Conservation (phyloP, 805 yeast species). For the Wickerhamiella slavikovae region DNA sequence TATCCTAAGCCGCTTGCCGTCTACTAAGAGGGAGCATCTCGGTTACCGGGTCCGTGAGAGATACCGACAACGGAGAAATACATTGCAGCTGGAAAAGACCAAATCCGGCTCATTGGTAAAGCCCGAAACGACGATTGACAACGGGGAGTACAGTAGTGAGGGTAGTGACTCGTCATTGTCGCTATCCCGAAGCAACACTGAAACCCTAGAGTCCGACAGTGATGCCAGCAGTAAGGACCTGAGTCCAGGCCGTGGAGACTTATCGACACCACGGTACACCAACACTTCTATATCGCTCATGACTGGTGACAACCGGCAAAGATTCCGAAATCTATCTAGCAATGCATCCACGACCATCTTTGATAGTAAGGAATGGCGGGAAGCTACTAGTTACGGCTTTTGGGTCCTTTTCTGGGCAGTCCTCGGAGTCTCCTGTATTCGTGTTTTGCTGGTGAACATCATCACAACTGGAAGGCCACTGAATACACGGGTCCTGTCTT, state of each 20-base stretch:
- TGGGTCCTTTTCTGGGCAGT: slow-evolving; percentile 34
- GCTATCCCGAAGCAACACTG: no score
- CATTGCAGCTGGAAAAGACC: no score
- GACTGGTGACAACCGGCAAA: no score
- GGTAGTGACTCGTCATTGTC: no score
- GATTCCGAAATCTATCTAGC: slow-evolving; percentile 9
- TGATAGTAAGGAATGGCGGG: slow-evolving; percentile 13
- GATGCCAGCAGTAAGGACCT: not conserved
- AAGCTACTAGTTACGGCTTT: slow-evolving; percentile 44
- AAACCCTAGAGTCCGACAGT: no score
- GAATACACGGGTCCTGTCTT: slow-evolving; percentile 32
- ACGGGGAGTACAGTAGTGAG: no score
- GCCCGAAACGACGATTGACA: no score
- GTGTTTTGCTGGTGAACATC: slow-evolving; percentile 33
- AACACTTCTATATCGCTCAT: no score
- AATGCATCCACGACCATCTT: slow-evolving; percentile 12
- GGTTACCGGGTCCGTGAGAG: not conserved
- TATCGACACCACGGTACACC: no score
- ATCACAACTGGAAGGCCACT: slow-evolving; percentile 24
- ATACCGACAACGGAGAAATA: no score
- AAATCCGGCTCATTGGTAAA: no score
- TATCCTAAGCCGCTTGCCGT: slow-evolving; percentile 1
- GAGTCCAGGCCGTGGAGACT: not conserved
- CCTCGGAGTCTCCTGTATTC: slow-evolving; percentile 33
- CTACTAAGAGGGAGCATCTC: slow-evolving; percentile 1